These are phyloP conservation scores for Golubevia pallescens DNA, from an alignment of 1,284 basidiomycete genomes.

Conservation along the genomic window DNA sequence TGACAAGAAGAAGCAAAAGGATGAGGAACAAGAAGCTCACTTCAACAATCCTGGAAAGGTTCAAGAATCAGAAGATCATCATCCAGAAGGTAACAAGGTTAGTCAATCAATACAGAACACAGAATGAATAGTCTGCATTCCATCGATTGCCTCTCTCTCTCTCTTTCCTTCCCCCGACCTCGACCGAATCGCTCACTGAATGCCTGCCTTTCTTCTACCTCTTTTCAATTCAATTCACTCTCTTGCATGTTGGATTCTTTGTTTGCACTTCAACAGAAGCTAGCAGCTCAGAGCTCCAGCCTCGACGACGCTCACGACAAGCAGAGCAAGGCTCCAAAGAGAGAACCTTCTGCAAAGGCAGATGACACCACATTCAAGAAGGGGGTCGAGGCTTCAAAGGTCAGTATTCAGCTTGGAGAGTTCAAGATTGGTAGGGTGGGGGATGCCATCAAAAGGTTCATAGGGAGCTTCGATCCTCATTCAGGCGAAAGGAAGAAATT, in stretches of 20 bases:
- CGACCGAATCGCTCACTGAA: too few relatives aligned
- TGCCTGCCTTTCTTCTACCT: too few relatives aligned
- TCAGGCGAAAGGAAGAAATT: too few relatives aligned
- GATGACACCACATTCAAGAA: slow-evolving; percentile 11
- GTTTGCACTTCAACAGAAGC: background rate
- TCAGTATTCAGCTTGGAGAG: too few relatives aligned
- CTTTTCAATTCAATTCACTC: too few relatives aligned
- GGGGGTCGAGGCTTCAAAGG: slow-evolving; percentile 12
- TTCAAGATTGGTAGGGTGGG: too few relatives aligned
- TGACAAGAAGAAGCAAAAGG: slow-evolving; percentile 3
- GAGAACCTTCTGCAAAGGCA: background rate
- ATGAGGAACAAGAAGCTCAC: slow-evolving; percentile 5
- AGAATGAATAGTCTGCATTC: too few relatives aligned
- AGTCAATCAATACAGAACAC: background rate
- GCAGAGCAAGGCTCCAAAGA: slow-evolving; percentile 11
- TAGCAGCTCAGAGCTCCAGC: slow-evolving; percentile 1
- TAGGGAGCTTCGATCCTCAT: too few relatives aligned
- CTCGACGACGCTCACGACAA: slow-evolving; percentile 8
- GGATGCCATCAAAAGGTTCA: too few relatives aligned
- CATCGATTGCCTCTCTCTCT: background rate
- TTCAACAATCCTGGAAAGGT: background rate
- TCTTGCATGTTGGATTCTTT: background rate
- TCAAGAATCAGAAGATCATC: background rate
- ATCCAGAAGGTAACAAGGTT: background rate
- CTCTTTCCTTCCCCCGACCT: background rate